A percentile compares a stretch with the other conserved stretches of the same genome.
Evolutionary conservation across 345 rosid species (phyloP).

Genomic region (Citrus medica): DNA sequence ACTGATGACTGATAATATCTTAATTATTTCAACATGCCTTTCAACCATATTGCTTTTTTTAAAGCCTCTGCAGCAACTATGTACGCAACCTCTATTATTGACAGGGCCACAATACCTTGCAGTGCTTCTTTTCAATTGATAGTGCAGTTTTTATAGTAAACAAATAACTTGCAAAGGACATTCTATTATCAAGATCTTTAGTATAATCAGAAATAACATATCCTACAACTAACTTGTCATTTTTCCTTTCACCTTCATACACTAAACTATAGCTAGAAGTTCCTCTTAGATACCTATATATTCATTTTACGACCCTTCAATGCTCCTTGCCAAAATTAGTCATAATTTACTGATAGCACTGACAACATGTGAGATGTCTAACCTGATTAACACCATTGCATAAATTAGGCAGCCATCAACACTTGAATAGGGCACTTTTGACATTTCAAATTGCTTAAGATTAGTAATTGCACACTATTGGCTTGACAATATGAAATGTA

Average conservation of each 20-base stretch:
- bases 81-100: background rate
- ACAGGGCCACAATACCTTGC: background rate
- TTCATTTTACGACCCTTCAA: background rate
- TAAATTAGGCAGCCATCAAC: background rate
- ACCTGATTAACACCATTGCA: background rate
- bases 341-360: background rate
- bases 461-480: background rate
- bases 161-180: background rate
- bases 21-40: background rate
- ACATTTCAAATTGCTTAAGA: too few relatives aligned
- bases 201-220: background rate
- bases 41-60: background rate
- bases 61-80: rapidly evolving
- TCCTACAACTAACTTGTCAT: background rate
- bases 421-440: background rate
- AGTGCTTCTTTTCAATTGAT: background rate
- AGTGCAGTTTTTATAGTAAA: background rate
- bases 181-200: background rate
- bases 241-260: background rate
- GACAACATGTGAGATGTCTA: background rate
- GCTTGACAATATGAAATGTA: background rate
- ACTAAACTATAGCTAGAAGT: background rate
- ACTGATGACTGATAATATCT: background rate
- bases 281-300: background rate
- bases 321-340: background rate